Evolutionary conservation across 2,329 filamentous ascomycete species (phyloP).

Genomic region (Botrytis byssoidea): DNA sequence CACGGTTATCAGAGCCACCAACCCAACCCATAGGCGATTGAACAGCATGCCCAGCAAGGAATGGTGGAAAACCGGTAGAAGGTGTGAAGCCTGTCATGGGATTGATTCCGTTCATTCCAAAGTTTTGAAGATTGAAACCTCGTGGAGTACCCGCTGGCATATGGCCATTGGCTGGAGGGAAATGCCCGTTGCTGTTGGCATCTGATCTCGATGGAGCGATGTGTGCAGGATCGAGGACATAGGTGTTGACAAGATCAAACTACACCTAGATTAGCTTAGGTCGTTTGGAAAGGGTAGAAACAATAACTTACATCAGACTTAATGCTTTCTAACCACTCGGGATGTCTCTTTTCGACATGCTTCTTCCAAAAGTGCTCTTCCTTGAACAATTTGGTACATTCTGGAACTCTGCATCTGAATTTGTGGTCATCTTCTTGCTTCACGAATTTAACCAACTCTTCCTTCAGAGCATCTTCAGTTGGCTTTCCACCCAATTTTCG

Average conservation of each 20-base stretch:
- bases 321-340: conserved; percentile 79
- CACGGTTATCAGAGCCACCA: conserved; percentile 50
- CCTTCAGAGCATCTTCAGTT: conserved; percentile 79
- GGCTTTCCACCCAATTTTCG: conserved; percentile 88
- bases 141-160: conserved; percentile 80
- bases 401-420: conserved; percentile 92
- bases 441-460: conserved; percentile 82
- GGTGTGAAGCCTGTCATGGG: conserved; percentile 58
- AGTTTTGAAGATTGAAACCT: conserved; percentile 82
- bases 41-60: conserved; percentile 52
- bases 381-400: conserved; percentile 96
- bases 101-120: conserved; percentile 58
- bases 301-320: conserved; percentile 73
- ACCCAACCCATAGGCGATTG: conserved; percentile 49
- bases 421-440: conserved; percentile 98
- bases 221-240: conserved; percentile 90
- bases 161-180: conserved; percentile 76
- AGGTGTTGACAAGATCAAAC: conserved; percentile 89
- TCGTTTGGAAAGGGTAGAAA: not conserved
- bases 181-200: conserved; percentile 93
- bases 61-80: conserved; percentile 48
- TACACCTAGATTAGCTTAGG: conserved; percentile 45
- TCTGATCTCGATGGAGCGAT: conserved; percentile 92
- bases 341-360: conserved; percentile 93
- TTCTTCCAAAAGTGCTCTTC: conserved; percentile 97